phyloP scores from a whole-genome alignment of 768 basidiomycete species.

The Pleurotus eryngii region DNA sequence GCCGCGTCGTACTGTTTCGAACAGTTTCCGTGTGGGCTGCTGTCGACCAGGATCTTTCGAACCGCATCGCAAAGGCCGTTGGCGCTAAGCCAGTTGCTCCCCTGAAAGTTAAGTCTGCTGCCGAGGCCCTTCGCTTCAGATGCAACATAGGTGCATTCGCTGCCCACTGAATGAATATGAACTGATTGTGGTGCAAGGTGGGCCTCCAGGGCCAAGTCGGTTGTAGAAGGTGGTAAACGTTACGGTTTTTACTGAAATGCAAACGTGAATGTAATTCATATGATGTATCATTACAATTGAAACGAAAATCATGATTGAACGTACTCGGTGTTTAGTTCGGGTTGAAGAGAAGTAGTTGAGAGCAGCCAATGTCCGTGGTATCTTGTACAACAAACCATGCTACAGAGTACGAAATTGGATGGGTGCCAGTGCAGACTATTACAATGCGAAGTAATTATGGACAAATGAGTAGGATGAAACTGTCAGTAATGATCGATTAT shows the following conservation, averaged over 20 bases:
- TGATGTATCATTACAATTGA: too few relatives aligned
- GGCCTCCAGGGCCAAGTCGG: background rate
- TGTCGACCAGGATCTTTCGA: slow-evolving; percentile 70
- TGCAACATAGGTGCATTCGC: slow-evolving; percentile 29
- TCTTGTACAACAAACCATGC: too few relatives aligned
- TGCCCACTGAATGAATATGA: background rate
- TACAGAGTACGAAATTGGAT: too few relatives aligned
- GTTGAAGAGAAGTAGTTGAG: too few relatives aligned
- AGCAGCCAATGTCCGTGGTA: too few relatives aligned
- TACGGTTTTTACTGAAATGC: too few relatives aligned
- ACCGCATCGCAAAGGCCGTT: slow-evolving; percentile 76
- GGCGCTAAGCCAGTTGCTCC: slow-evolving; percentile 57
- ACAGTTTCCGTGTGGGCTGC: slow-evolving; percentile 66
- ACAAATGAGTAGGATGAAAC: too few relatives aligned
- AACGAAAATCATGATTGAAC: too few relatives aligned
- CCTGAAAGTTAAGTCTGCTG: slow-evolving; percentile 56
- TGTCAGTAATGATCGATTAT: slow-evolving; percentile 7
- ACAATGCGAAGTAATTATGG: too few relatives aligned
- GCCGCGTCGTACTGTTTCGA: background rate
- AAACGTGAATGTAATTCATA: too few relatives aligned
- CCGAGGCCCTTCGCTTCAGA: slow-evolving; percentile 54
- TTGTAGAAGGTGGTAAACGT: background rate
- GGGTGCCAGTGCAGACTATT: too few relatives aligned
- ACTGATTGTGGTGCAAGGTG: background rate
- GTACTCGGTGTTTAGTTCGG: too few relatives aligned